Evolutionary conservation across 805 yeast genomes (phyloP).

Genomic region (Saccharomycopsis fibuligera): DNA sequence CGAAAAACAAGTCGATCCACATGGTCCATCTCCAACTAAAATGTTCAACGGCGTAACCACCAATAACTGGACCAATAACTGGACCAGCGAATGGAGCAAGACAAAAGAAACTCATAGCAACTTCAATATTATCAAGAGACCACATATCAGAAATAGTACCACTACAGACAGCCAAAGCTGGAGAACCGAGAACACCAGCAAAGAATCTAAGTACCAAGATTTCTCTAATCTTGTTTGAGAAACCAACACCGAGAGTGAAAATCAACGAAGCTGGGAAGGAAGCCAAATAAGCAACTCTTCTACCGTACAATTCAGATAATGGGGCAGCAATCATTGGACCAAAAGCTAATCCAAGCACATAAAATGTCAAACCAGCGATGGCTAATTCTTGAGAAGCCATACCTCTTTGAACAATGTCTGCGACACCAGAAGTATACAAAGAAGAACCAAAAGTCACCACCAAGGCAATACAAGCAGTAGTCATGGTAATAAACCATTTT

Average conservation of each 20-base stretch:
- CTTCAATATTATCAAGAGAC: slow-evolving; percentile 55
- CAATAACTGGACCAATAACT: slow-evolving; percentile 67
- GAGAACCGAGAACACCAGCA: slow-evolving; percentile 71
- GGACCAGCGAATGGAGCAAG: slow-evolving; percentile 80
- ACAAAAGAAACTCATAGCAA: slow-evolving; percentile 76
- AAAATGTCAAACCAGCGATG: slow-evolving; percentile 63
- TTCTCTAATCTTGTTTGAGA: slow-evolving; percentile 52
- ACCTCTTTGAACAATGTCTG: slow-evolving; percentile 43
- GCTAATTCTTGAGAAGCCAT: slow-evolving; percentile 55
- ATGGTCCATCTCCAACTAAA: slow-evolving; percentile 54
- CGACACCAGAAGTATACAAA: slow-evolving; percentile 58
- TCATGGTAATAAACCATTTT: slow-evolving; percentile 61
- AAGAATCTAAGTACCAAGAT: slow-evolving; percentile 67
- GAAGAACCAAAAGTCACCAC: slow-evolving; percentile 75
- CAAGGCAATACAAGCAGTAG: slow-evolving; percentile 57
- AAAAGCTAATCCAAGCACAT: slow-evolving; percentile 61
- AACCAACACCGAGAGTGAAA: slow-evolving; percentile 68
- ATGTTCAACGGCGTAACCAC: slow-evolving; percentile 57
- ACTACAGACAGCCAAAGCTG: slow-evolving; percentile 78
- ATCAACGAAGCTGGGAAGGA: slow-evolving; percentile 64
- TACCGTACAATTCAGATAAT: slow-evolving; percentile 60
- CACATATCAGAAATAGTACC: slow-evolving; percentile 80
- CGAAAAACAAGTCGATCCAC: slow-evolving; percentile 68
- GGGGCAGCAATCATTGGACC: slow-evolving; percentile 74
- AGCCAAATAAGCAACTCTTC: slow-evolving; percentile 52